Conservation (phyloP, 2,329 filamentous ascomycete genomes). For the Aspergillus sp. region DNA sequence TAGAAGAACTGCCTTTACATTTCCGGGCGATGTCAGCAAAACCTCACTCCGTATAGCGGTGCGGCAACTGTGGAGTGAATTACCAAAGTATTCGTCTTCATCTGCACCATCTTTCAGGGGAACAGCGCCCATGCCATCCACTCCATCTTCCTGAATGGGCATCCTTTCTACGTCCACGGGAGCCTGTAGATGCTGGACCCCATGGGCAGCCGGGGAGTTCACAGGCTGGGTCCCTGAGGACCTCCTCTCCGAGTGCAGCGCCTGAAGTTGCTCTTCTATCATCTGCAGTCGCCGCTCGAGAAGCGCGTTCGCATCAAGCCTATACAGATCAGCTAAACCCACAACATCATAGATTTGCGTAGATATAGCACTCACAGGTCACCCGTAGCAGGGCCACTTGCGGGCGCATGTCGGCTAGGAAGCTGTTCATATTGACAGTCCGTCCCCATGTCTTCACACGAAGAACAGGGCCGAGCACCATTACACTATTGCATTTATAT, state of each 20-base stretch:
- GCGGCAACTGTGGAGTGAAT: background rate
- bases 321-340: background rate
- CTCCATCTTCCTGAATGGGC: constrained; percentile 2
- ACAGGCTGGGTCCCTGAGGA: background rate
- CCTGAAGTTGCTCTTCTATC: constrained; percentile 3
- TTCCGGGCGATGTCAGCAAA: background rate
- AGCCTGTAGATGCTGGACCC: background rate
- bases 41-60: background rate
- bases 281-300: background rate
- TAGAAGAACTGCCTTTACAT: constrained; percentile 5
- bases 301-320: background rate
- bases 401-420: background rate
- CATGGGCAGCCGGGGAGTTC: background rate
- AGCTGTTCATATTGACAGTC: constrained; percentile 13
- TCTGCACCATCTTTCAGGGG: constrained; percentile 15
- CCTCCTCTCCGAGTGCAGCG: background rate
- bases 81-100: constrained; percentile 28
- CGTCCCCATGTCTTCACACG: constrained; percentile 14
- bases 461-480: constrained; percentile 11
- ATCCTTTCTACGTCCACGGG: background rate
- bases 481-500: constrained; percentile 6
- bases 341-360: background rate
- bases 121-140: constrained; percentile 15
- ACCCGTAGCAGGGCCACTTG: background rate
- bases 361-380: background rate